Evolutionary conservation across 371 early-diverging fungal genomes (phyloP).

Genomic region (Phascolomyces articulosus): DNA sequence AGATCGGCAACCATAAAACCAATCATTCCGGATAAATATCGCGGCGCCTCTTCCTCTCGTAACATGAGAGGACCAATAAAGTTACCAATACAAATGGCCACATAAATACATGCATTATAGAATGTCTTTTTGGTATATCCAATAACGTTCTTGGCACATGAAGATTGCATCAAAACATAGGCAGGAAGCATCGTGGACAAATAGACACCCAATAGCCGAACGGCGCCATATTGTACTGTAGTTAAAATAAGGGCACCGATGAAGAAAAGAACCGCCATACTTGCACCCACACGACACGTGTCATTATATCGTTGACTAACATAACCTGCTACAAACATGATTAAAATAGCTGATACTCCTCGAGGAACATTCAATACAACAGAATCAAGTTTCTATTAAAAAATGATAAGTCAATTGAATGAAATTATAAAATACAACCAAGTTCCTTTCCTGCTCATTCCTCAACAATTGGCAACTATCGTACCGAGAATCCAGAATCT

Average conservation of each 20-base stretch:
- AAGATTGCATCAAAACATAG: conserved; percentile 11
- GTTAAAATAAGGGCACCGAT: conserved; percentile 6
- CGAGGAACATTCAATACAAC: conserved; percentile 1
- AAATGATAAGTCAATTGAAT: too few species aligned
- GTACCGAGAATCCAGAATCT: conserved; percentile 21
- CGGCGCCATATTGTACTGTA: neutral
- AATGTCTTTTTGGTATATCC: conserved; percentile 22
- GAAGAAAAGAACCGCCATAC: neutral
- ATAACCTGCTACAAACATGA: conserved; percentile 3
- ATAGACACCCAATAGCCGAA: conserved; percentile 15
- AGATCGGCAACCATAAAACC: conserved; percentile 30
- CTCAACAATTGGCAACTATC: neutral
- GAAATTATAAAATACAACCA: too few species aligned
- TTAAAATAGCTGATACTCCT: neutral
- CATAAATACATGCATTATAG: conserved; percentile 8
- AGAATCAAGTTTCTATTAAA: conserved; percentile 1
- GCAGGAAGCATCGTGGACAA: conserved; percentile 6
- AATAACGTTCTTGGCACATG: conserved; percentile 10
- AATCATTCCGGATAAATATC: conserved; percentile 13
- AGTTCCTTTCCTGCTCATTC: too few species aligned
- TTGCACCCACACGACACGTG: conserved; percentile 5
- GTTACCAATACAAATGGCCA: conserved; percentile 13
- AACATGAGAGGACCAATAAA: conserved; percentile 23
- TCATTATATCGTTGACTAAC: conserved; percentile 10
- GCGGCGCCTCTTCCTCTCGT: conserved; percentile 15